phyloP scores from a whole-genome alignment of 1,284 basidiomycete species.

The Sanghuangporus baumii region DNA sequence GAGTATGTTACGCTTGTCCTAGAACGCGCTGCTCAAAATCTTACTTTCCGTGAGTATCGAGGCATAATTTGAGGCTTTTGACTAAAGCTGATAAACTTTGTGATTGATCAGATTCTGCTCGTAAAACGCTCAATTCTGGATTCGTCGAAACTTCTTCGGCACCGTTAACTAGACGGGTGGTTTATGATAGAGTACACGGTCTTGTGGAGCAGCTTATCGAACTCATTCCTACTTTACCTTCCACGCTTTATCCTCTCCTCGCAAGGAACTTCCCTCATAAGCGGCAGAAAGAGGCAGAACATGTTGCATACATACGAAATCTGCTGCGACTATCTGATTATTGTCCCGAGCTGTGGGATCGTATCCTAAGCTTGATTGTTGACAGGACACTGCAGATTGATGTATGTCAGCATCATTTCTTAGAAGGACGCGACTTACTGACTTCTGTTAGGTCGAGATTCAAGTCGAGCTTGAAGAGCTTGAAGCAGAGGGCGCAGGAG shows the following conservation, averaged over 20 bases:
- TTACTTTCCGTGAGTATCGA: slow-evolving; percentile 76
- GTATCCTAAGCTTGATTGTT: slow-evolving; percentile 80
- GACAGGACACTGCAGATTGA: slow-evolving; percentile 95
- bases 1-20: slow-evolving; percentile 89
- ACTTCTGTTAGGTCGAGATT: slow-evolving; percentile 78
- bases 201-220: slow-evolving; percentile 82
- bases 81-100: background rate
- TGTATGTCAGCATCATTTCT: slow-evolving; percentile 44
- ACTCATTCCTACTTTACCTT: slow-evolving; percentile 86
- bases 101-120: slow-evolving; percentile 51
- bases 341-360: slow-evolving; percentile 85
- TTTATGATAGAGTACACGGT: slow-evolving; percentile 85
- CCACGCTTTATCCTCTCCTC: slow-evolving; percentile 81
- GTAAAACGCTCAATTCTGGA: slow-evolving; percentile 52
- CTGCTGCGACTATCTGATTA: slow-evolving; percentile 82
- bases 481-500: slow-evolving; percentile 58
- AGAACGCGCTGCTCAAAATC: slow-evolving; percentile 74
- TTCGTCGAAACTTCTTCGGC: slow-evolving; percentile 57
- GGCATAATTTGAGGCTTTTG: background rate
- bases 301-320: slow-evolving; percentile 92
- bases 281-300: slow-evolving; percentile 74
- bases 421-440: slow-evolving; percentile 10
- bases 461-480: slow-evolving; percentile 93
- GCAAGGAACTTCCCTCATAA: slow-evolving; percentile 90
- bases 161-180: slow-evolving; percentile 73